A percentile compares a stretch with the other conserved stretches of the same genome.
phyloP scores from a whole-genome alignment of 2,329 filamentous ascomycete genomes.

The Rhynchosporium secalis region DNA sequence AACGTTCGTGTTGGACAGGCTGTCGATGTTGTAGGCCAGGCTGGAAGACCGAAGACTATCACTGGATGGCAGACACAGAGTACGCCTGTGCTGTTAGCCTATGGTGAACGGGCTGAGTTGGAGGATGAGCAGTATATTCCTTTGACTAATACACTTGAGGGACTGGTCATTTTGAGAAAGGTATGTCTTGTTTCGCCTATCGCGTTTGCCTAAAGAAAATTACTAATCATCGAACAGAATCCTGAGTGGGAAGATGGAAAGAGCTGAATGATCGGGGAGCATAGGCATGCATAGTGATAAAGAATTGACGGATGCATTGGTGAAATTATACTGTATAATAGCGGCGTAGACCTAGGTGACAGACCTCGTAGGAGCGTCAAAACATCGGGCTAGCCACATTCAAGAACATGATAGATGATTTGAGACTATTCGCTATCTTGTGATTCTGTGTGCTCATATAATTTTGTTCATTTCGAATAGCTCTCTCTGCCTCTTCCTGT shows the following conservation, averaged over 20 bases:
- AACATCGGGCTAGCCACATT: slow-evolving; percentile 25
- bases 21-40: slow-evolving; percentile 96
- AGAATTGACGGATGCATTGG: slow-evolving; percentile 9
- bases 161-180: slow-evolving; percentile 95
- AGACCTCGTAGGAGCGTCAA: slow-evolving; percentile 26
- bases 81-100: slow-evolving; percentile 92
- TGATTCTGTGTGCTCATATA: background rate
- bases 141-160: slow-evolving; percentile 87
- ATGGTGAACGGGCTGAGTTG: slow-evolving; percentile 92
- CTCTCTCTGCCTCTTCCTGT: slow-evolving; percentile 8
- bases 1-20: slow-evolving; percentile 97
- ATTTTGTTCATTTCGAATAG: background rate
- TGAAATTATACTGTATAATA: slow-evolving; percentile 41
- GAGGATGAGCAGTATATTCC: slow-evolving; percentile 98
- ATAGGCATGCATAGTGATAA: slow-evolving; percentile 18
- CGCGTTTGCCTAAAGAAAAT: background rate
- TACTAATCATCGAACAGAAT: slow-evolving; percentile 45
- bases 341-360: slow-evolving; percentile 28
- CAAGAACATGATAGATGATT: slow-evolving; percentile 35
- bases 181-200: slow-evolving; percentile 52
- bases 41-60: slow-evolving; percentile 96
- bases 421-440: slow-evolving; percentile 4
- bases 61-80: slow-evolving; percentile 99
- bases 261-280: slow-evolving; percentile 32
- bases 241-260: slow-evolving; percentile 56